Base-by-base conservation (phyloP, 768 basidiomycete species). In the Chalciporus piperatus region DNA sequence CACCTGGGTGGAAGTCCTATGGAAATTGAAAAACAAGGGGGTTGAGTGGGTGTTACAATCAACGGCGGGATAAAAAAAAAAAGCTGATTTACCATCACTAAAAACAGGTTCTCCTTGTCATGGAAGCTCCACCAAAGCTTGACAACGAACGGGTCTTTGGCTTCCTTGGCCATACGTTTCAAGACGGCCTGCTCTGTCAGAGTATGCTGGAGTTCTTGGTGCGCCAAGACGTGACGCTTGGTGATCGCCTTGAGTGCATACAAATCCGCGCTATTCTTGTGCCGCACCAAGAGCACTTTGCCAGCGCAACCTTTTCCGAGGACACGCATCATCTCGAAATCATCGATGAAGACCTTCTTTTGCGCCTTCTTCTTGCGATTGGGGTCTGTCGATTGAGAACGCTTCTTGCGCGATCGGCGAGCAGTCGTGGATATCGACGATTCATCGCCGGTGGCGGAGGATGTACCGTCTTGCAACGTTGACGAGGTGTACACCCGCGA, bases 241-340 rank as follows among this genome's bases (percentile, higher is more conserved):
- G 93, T 95, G 71, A 99, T 97, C 6, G 95, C 95, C 73, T 99
- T 99, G 73, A 98, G 80, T 32, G 96, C 96, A 66, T 89, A 95
- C 44, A 97, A 70, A 48, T 85, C 82, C 41, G 78, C 58, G 23
- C 84, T 82, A 19, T 72, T 71, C 72, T 88, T 89, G 62, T 96
- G 85, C 60, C 83, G 81, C 43, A 98, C 96, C 48, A 98, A 82
- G 37, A 98, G 72, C 16, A 98, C 96, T 69, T 98, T 97, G 43
- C 96, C 97, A 4, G 97, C 96, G 64, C 95, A 98, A 1, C 97
- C 97, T 72, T 94, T 97, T 16, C 97, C 97, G 12, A 99, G 74
- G 28, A 98, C 96, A 14, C 92, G 82, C 79, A 98, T 85, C 83
- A 98, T 91, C 74, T 98, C 93, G 67, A 99, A 99, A 72, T 98